Percentiles rank a stretch among this genome's conserved stretches.
Conservation (phyloP, 2,329 filamentous ascomycete genomes). For the Lachnellula willkommii region DNA sequence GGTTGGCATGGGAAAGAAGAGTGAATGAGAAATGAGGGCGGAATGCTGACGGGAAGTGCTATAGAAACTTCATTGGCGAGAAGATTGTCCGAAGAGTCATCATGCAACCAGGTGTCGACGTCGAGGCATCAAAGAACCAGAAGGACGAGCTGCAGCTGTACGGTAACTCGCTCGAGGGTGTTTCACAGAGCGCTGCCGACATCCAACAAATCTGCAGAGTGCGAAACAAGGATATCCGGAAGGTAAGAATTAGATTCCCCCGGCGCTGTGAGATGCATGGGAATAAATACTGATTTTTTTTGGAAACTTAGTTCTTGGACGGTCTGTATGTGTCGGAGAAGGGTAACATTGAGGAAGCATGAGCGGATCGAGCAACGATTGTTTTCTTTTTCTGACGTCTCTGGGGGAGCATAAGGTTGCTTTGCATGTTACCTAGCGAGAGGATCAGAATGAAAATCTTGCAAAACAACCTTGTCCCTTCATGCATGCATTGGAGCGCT, state of each 20-base stretch:
- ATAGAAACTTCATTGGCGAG: slow-evolving; percentile 96
- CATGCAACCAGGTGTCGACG: slow-evolving; percentile 86
- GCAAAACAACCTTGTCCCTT: slow-evolving; percentile 14
- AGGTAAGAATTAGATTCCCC: slow-evolving; percentile 51
- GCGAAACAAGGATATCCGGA: slow-evolving; percentile 99
- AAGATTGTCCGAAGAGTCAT: slow-evolving; percentile 93
- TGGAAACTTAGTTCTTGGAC: slow-evolving; percentile 77
- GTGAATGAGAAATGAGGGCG: slow-evolving; percentile 6
- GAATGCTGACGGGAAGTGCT: slow-evolving; percentile 32
- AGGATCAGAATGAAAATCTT: slow-evolving; percentile 31
- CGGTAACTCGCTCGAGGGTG: slow-evolving; percentile 94
- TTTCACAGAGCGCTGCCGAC: slow-evolving; percentile 97
- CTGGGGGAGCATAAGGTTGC: slow-evolving; percentile 27
- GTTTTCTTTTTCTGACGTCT: slow-evolving; percentile 24
- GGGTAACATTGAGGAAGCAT: slow-evolving; percentile 75
- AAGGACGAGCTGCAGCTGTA: slow-evolving; percentile 95
- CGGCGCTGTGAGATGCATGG: not conserved
- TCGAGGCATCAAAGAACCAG: slow-evolving; percentile 82
- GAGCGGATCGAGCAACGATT: slow-evolving; percentile 10
- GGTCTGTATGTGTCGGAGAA: slow-evolving; percentile 99
- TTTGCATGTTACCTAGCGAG: slow-evolving; percentile 32
- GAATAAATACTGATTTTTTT: slow-evolving; percentile 1
- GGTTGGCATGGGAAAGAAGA: not conserved
- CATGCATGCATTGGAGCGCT: too few relatives aligned
- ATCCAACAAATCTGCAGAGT: slow-evolving; percentile 99